phyloP scores from a whole-genome alignment of 2,329 filamentous ascomycete genomes.

The Cordyceps pruinosa region DNA sequence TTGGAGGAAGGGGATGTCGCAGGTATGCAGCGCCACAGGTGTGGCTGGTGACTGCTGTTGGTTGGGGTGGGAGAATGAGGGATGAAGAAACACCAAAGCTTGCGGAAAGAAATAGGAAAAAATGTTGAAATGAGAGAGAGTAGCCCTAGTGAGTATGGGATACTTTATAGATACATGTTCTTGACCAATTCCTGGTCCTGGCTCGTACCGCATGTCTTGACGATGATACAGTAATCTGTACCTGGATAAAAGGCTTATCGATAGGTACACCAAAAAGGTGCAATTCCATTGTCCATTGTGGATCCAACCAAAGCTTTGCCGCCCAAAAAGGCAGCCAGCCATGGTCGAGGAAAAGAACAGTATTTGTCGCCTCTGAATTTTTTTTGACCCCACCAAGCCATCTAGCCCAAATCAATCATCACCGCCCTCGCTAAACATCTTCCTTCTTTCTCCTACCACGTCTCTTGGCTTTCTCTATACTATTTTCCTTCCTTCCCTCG shows the following conservation, averaged over 20 bases:
- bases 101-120: too few species aligned
- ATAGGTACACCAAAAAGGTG: neutral
- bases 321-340: neutral
- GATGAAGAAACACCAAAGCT: too few species aligned
- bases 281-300: neutral
- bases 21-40: too few species aligned
- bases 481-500: neutral
- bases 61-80: too few species aligned
- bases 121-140: too few species aligned
- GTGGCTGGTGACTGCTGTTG: too few species aligned
- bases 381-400: conserved; percentile 14
- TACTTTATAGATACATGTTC: neutral
- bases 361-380: conserved; percentile 16
- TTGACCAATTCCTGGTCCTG: too few species aligned
- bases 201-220: too few species aligned
- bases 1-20: too few species aligned
- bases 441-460: neutral
- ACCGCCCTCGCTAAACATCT: conserved; percentile 8
- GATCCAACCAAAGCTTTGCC: neutral
- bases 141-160: neutral
- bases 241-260: neutral
- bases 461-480: neutral
- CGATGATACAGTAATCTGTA: too few species aligned
- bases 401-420: conserved; percentile 11
- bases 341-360: neutral